These are phyloP conservation scores for Aureobasidium sp. DNA, from an alignment of 2,329 filamentous ascomycete genomes.

Conservation along the genomic window DNA sequence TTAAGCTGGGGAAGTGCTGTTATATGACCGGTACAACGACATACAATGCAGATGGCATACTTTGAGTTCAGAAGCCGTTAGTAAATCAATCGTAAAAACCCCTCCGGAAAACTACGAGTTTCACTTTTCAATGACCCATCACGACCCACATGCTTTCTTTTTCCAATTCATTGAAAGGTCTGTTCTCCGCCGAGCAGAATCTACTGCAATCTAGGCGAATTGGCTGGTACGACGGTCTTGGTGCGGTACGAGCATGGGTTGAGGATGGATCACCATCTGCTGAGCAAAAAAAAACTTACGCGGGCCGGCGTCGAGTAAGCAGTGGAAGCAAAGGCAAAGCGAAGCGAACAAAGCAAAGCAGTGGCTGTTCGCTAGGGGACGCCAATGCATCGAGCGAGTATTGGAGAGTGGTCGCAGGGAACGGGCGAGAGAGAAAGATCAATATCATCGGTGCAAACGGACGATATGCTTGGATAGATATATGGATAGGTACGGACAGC, in stretches of 20 bases:
- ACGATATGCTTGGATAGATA: slow-evolving; percentile 15
- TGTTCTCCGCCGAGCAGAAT: slow-evolving; percentile 10
- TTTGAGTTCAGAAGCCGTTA: slow-evolving; percentile 11
- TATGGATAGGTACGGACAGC: slow-evolving; percentile 8
- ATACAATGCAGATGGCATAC: slow-evolving; percentile 13
- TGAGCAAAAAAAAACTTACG: slow-evolving; percentile 12
- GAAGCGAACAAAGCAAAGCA: slow-evolving; percentile 15
- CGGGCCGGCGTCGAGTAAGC: slow-evolving; percentile 14
- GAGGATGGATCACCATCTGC: slow-evolving; percentile 11
- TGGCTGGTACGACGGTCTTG: slow-evolving; percentile 13
- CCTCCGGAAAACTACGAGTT: slow-evolving; percentile 8
- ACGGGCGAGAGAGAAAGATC: not conserved
- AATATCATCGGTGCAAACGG: slow-evolving; percentile 13
- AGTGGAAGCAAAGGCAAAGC: slow-evolving; percentile 2
- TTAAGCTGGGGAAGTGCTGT: slow-evolving; percentile 14
- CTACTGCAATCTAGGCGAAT: slow-evolving; percentile 16
- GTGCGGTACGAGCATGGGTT: slow-evolving; percentile 7
- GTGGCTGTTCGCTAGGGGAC: slow-evolving; percentile 15
- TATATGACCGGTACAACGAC: slow-evolving; percentile 18
- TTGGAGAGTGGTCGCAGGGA: not conserved
- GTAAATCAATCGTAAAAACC: slow-evolving; percentile 2
- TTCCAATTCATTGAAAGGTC: slow-evolving; percentile 9
- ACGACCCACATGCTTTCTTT: slow-evolving; percentile 17
- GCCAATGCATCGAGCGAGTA: slow-evolving; percentile 8
- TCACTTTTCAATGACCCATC: slow-evolving; percentile 3